phyloP scores from a whole-genome alignment of 2,329 filamentous ascomycete genomes.

The Neoarthrinium moseri region DNA sequence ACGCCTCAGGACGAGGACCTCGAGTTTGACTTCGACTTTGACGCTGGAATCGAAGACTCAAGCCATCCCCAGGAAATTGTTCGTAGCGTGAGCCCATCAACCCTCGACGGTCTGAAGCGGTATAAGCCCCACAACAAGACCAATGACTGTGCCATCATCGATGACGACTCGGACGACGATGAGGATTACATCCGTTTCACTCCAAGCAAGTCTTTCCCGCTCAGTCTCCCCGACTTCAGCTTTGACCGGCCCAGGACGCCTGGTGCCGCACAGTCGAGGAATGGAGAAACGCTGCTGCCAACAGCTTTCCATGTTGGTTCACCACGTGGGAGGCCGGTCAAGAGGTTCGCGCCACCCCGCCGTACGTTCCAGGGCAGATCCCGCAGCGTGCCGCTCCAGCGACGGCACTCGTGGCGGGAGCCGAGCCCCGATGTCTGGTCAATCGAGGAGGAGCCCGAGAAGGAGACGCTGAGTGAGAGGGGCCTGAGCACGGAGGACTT shows the following conservation, averaged over 20 bases:
- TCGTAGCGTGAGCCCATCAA: slow-evolving; percentile 57
- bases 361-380: slow-evolving; percentile 29
- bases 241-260: slow-evolving; percentile 32
- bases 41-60: slow-evolving; percentile 56
- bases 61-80: slow-evolving; percentile 44
- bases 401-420: slow-evolving; percentile 52
- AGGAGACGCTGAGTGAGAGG: slow-evolving; percentile 46
- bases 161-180: slow-evolving; percentile 40
- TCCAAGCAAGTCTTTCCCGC: slow-evolving; percentile 38
- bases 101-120: slow-evolving; percentile 47
- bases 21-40: slow-evolving; percentile 48
- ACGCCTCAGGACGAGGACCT: slow-evolving; percentile 40
- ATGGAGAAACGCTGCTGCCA: slow-evolving; percentile 25
- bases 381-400: slow-evolving; percentile 33
- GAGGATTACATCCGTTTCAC: slow-evolving; percentile 51
- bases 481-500: slow-evolving; percentile 32
- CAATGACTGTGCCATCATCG: slow-evolving; percentile 40
- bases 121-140: slow-evolving; percentile 39
- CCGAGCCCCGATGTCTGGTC: slow-evolving; percentile 60
- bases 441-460: slow-evolving; percentile 59
- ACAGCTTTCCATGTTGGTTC: slow-evolving; percentile 29
- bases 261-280: slow-evolving; percentile 30
- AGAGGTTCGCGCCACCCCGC: slow-evolving; percentile 25
- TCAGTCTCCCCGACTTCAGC: slow-evolving; percentile 41
- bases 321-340: slow-evolving; percentile 22